Evolutionary conservation across 345 rosid genomes (phyloP).

Genomic region (Camelina neglecta): DNA sequence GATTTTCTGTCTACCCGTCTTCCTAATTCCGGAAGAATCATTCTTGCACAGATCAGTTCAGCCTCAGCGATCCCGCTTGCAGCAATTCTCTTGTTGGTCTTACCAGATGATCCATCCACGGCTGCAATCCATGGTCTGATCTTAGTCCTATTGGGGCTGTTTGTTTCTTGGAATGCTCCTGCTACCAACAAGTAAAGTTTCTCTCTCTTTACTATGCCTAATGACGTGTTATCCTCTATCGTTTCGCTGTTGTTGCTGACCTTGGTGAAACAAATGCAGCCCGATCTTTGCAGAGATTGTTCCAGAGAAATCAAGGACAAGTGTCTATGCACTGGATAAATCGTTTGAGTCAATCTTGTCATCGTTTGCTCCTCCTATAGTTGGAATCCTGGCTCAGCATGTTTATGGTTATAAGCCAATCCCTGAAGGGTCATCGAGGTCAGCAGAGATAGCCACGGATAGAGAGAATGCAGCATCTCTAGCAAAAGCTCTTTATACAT

Average conservation of each 20-base stretch:
- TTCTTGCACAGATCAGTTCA: conserved; percentile 87
- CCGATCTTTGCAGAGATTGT: conserved; percentile 96
- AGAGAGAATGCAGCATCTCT: conserved; percentile 77
- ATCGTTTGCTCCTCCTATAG: conserved; percentile 87
- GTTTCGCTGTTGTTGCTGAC: conserved; percentile 8
- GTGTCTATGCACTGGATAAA: conserved; percentile 79
- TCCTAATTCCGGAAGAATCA: conserved; percentile 85
- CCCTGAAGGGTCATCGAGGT: conserved; percentile 53
- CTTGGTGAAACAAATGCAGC: conserved; percentile 48
- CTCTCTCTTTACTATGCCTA: conserved; percentile 33
- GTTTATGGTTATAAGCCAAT: conserved; percentile 78
- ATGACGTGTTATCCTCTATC: neutral
- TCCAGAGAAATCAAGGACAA: conserved; percentile 79
- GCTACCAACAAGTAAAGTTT: conserved; percentile 82
- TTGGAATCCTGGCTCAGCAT: conserved; percentile 82
- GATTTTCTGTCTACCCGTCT: conserved; percentile 63
- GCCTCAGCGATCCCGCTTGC: conserved; percentile 88
- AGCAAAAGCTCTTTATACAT: conserved; percentile 78
- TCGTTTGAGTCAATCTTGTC: conserved; percentile 82
- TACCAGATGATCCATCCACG: conserved; percentile 80
- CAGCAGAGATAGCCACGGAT: conserved; percentile 62
- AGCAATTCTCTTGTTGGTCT: conserved; percentile 70
- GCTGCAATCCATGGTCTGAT: conserved; percentile 58
- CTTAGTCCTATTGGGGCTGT: conserved; percentile 63
- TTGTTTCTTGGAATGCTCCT: conserved; percentile 87